Evolutionary conservation across 2,329 filamentous ascomycete species (phyloP).

Genomic region (Colletotrichum sojae): DNA sequence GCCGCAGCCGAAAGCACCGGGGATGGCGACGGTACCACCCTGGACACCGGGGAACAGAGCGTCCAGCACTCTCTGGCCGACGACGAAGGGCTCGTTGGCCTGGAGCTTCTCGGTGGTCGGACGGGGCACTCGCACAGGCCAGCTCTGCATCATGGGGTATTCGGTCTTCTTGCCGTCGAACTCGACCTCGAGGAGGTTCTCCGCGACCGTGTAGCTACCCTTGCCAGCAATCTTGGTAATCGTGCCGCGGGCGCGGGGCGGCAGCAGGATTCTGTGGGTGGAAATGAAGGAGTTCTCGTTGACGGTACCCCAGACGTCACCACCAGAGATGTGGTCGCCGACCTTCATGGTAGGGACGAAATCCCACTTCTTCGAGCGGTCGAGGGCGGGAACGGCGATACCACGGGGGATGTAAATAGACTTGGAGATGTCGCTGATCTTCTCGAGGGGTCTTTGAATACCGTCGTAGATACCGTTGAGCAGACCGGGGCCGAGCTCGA

Average conservation of each 20-base stretch:
- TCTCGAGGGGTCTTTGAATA: slow-evolving; percentile 94
- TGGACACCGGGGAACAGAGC: slow-evolving; percentile 96
- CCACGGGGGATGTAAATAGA: slow-evolving; percentile 99
- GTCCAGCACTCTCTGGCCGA: slow-evolving; percentile 96
- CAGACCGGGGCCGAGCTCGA: slow-evolving; percentile 95
- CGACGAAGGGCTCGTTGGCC: slow-evolving; percentile 91
- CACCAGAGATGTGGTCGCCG: slow-evolving; percentile 95
- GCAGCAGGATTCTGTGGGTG: slow-evolving; percentile 93
- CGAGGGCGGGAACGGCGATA: slow-evolving; percentile 87
- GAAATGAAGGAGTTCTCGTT: slow-evolving; percentile 96
- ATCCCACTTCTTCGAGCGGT: slow-evolving; percentile 95
- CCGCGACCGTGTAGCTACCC: slow-evolving; percentile 93
- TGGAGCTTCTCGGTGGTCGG: slow-evolving; percentile 93
- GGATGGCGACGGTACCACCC: slow-evolving; percentile 97
- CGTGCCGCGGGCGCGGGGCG: slow-evolving; percentile 89
- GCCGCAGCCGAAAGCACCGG: slow-evolving; percentile 97
- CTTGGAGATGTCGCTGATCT: slow-evolving; percentile 81
- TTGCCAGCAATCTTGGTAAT: slow-evolving; percentile 92
- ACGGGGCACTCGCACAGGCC: slow-evolving; percentile 96
- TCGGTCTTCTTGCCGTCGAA: slow-evolving; percentile 97
- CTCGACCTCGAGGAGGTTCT: slow-evolving; percentile 95
- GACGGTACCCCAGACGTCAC: slow-evolving; percentile 95
- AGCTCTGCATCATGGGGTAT: slow-evolving; percentile 98
- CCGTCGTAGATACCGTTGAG: slow-evolving; percentile 99
- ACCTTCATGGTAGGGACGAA: slow-evolving; percentile 94